Evolutionary conservation across 257 asterid species (phyloP).

Genomic region (Parsonsia alboflavescens): DNA sequence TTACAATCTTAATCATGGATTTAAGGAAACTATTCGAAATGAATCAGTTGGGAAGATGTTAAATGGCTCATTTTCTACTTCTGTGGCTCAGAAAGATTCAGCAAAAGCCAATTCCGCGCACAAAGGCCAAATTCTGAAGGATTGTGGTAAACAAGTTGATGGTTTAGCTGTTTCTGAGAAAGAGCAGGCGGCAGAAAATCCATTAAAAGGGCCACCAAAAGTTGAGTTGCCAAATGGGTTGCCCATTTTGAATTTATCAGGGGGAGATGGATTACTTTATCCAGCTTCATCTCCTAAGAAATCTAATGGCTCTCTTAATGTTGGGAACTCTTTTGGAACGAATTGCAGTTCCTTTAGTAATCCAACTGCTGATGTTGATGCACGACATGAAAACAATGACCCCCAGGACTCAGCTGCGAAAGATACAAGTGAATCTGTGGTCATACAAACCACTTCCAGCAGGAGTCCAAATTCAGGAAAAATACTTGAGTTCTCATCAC

Average conservation of each 20-base stretch:
- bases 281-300: conserved; percentile 23
- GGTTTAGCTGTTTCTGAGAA: conserved; percentile 23
- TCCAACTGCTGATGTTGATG: conserved; percentile 22
- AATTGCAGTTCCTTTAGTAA: conserved; percentile 21
- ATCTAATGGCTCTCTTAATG: conserved; percentile 23
- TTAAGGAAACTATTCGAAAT: conserved; percentile 32
- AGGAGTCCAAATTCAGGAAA: conserved; percentile 14
- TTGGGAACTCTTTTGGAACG: conserved; percentile 15
- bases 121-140: conserved; percentile 27
- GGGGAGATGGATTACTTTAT: conserved; percentile 19
- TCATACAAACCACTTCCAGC: conserved; percentile 17
- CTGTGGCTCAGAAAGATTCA: conserved; percentile 31
- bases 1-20: conserved; percentile 34
- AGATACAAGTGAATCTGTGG: conserved; percentile 26
- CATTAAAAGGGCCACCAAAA: conserved; percentile 23
- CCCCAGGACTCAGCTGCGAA: conserved; percentile 19
- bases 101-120: conserved; percentile 13
- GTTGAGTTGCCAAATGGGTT: conserved; percentile 25
- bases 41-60: conserved; percentile 32
- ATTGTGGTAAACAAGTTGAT: conserved; percentile 18
- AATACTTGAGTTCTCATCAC: conserved; percentile 8
- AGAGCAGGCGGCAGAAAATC: conserved; percentile 22
- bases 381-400: conserved; percentile 20
- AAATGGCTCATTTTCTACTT: conserved; percentile 24
- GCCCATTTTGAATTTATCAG: conserved; percentile 10